Conservation (phyloP, 1,139 yeast genomes). For the Kodamaea suecica region DNA sequence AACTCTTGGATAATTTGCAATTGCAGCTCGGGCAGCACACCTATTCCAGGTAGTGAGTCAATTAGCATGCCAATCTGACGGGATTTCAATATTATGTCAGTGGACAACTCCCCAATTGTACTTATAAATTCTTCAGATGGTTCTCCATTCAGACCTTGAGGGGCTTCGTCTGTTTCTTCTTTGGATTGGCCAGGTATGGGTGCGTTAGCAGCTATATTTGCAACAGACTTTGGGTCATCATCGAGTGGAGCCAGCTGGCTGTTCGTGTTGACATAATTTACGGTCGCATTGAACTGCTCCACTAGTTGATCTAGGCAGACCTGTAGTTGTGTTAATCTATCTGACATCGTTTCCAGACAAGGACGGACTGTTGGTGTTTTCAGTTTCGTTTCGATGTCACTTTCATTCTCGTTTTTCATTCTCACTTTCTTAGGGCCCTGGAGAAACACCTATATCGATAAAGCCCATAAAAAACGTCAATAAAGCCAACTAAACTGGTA, state of each 20-base stretch:
- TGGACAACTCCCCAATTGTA: conserved; percentile 69
- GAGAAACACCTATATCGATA: too few relatives aligned
- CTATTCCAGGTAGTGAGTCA: conserved; percentile 90
- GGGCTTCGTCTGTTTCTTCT: conserved; percentile 29
- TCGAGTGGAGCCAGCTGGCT: conserved; percentile 41
- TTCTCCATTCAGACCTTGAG: conserved; percentile 7
- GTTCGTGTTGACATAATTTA: conserved; percentile 70
- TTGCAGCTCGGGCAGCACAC: conserved; percentile 76
- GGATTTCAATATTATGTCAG: conserved; percentile 80
- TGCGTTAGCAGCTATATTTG: conserved; percentile 44
- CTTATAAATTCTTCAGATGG: conserved; percentile 38
- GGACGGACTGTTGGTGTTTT: background rate
- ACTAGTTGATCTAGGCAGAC: conserved; percentile 87
- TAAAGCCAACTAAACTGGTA: too few relatives aligned
- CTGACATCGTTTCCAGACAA: conserved; percentile 51
- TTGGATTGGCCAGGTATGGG: conserved; percentile 50
- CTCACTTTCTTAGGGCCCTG: too few relatives aligned
- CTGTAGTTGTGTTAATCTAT: conserved; percentile 88
- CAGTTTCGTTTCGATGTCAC: too few relatives aligned
- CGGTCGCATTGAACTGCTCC: conserved; percentile 88
- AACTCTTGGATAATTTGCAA: conserved; percentile 60
- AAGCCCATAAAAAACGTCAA: too few relatives aligned
- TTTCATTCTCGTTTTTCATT: too few relatives aligned
- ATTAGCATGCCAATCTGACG: conserved; percentile 84
- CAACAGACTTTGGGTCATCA: conserved; percentile 36